These are phyloP conservation scores for Pleurotus ostreatus DNA, from an alignment of 768 basidiomycete genomes.

Conservation along the genomic window DNA sequence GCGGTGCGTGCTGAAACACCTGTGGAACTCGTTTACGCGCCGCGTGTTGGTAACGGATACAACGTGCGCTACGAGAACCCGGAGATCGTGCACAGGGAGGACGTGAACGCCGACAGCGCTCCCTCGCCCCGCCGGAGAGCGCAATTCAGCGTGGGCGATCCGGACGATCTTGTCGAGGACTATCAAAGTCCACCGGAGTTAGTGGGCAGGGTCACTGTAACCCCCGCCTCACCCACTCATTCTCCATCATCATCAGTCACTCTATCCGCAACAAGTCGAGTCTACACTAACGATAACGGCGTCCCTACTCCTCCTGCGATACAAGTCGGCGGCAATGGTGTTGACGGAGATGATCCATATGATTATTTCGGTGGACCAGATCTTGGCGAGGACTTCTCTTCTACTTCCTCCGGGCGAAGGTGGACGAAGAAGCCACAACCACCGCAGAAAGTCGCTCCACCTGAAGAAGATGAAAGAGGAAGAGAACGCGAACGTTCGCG, in stretches of 20 bases:
- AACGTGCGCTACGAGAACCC: constrained; percentile 6
- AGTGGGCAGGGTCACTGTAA: constrained; percentile 4
- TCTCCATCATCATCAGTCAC: constrained; percentile 1
- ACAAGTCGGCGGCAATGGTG: constrained; percentile 4
- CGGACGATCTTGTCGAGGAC: constrained; percentile 4
- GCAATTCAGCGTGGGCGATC: constrained; percentile 3
- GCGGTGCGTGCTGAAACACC: constrained; percentile 39
- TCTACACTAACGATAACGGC: neutral
- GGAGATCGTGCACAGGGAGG: constrained; percentile 5
- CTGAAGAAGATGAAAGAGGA: constrained; percentile 15
- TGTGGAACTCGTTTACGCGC: constrained; percentile 72
- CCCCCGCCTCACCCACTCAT: constrained; percentile 3
- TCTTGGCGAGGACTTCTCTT: constrained; percentile 45
- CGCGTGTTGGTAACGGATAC: constrained; percentile 40
- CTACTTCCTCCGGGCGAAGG: constrained; percentile 15
- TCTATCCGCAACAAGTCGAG: neutral
- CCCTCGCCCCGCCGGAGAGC: neutral
- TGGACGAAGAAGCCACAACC: neutral
- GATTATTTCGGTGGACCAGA: constrained; percentile 61
- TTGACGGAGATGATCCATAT: constrained; percentile 36
- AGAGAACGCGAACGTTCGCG: constrained; percentile 24
- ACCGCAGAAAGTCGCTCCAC: neutral
- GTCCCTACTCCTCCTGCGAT: constrained; percentile 19
- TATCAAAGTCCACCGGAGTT: neutral
- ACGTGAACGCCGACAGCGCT: neutral